A percentile compares a stretch with the other conserved stretches of the same genome.
These are phyloP conservation scores for Colletotrichum simmondsii DNA, from an alignment of 2,329 filamentous ascomycete species.

Conservation along the genomic window DNA sequence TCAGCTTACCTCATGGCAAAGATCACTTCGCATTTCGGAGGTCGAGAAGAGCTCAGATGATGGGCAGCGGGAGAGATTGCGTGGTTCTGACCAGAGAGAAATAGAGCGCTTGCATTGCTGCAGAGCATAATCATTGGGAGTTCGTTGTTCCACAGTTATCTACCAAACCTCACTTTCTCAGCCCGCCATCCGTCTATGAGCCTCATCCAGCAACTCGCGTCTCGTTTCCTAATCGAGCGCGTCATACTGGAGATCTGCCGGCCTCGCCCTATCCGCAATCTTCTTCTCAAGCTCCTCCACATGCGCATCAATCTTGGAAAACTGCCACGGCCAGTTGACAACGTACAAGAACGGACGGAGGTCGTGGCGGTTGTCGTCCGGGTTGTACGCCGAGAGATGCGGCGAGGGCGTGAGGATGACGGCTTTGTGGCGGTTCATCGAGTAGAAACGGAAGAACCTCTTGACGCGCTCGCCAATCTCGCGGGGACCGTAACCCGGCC, in stretches of 20 bases:
- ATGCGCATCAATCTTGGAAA: slow-evolving; percentile 52
- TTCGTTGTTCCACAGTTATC: too few species aligned
- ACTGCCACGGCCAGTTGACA: slow-evolving; percentile 50
- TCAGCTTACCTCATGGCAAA: neutral
- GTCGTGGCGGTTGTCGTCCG: slow-evolving; percentile 53
- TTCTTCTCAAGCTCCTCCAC: slow-evolving; percentile 46
- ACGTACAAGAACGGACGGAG: slow-evolving; percentile 51
- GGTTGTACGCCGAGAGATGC: slow-evolving; percentile 52
- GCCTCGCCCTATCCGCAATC: slow-evolving; percentile 32
- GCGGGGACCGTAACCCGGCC: slow-evolving; percentile 41
- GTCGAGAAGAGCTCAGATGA: too few species aligned
- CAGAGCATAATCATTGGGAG: too few species aligned
- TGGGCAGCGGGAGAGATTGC: too few species aligned
- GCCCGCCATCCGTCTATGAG: neutral
- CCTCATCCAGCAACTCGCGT: neutral
- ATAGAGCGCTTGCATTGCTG: too few species aligned
- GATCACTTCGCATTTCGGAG: too few species aligned
- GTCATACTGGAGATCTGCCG: neutral
- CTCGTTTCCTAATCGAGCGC: neutral
- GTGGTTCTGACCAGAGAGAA: too few species aligned
- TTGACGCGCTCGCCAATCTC: slow-evolving; percentile 56
- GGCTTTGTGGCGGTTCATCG: slow-evolving; percentile 74
- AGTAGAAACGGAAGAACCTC: slow-evolving; percentile 60
- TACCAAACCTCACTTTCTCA: neutral
- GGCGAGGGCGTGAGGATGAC: slow-evolving; percentile 68